Base-by-base conservation (phyloP, 192 early-diverging fungal species). In the Phycomyces nitens region DNA sequence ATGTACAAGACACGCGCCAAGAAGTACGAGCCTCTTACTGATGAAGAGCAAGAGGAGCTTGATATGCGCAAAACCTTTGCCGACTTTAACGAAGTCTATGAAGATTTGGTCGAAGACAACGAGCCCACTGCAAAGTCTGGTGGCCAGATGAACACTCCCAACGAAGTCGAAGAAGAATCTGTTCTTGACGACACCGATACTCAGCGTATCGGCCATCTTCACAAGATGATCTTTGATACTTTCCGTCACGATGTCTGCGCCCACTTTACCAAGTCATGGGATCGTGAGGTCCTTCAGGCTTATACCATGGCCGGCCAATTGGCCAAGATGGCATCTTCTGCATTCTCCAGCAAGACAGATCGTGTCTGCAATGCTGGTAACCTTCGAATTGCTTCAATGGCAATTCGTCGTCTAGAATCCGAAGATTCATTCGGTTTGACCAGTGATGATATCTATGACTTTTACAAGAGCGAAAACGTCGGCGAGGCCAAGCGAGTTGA, bases 401-500 rank as follows among this genome's bases (percentile, higher is more conserved):
- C 66, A 14, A 52, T 73, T 27, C 42, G 58, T 11, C 65, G 71
- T 21, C 49, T 73, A 18, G 64, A 68, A 61, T 24, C 67, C 16
- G 52, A 55, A 23, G 54, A 69, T 27, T 66, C 64, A 58, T 66
- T 66, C 29, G 27, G 42, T n/a, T 47, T 56, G 34, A 64, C 58
- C 0, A 66, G 56, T 21, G 80, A 76, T n/a, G 67, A 73, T 2
- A 83, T 83, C n/a, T 89, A 88, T 71, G 88, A 99, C 76, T 99
- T 98, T 63, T 99, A 99, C 77, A 80, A 85, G 43, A 90, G 94
- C 59, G 62, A 89, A 27, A 88, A 91, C 56, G 70, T 92, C n/a
- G 69, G 68, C 14, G 91, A 99, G 67, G 85, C 90, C 0, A 82
- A 81, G 47, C 79, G 75, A 14, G 72, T 95, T 3, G 69, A 71